Conservation (phyloP, 768 basidiomycete genomes). For the Amyloporia xantha region DNA sequence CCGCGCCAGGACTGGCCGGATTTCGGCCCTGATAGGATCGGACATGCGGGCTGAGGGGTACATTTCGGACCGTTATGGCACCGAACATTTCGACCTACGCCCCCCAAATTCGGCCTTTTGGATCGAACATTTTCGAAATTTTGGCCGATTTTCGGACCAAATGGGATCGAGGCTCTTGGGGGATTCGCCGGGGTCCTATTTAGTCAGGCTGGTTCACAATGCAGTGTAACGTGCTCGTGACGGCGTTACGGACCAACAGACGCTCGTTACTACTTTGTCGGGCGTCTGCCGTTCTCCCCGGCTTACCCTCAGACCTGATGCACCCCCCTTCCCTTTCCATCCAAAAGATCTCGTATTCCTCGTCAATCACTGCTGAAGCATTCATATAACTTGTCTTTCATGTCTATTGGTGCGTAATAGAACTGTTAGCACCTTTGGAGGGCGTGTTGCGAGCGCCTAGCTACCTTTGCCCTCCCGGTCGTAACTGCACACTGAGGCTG, state of each 20-base stretch:
- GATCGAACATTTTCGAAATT: no score
- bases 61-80: no score
- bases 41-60: no score
- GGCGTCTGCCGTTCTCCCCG: neutral
- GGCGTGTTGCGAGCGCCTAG: constrained; percentile 1
- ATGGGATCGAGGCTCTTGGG: no score
- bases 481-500: constrained; percentile 15
- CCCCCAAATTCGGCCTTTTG: no score
- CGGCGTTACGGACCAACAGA: neutral
- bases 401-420: constrained; percentile 20
- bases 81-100: no score
- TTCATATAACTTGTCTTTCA: constrained; percentile 8
- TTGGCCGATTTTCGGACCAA: no score
- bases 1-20: no score
- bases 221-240: no score
- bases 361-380: neutral
- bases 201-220: no score
- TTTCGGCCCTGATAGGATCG: no score
- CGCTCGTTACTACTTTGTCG: neutral
- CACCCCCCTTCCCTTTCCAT: constrained; percentile 16
- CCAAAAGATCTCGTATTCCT: constrained; percentile 10
- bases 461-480: constrained; percentile 4
- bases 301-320: constrained; percentile 29
- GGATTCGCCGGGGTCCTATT: no score
- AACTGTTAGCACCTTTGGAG: neutral